Conservation (phyloP, 805 yeast genomes). For the Blastobotrys mokoenaii region DNA sequence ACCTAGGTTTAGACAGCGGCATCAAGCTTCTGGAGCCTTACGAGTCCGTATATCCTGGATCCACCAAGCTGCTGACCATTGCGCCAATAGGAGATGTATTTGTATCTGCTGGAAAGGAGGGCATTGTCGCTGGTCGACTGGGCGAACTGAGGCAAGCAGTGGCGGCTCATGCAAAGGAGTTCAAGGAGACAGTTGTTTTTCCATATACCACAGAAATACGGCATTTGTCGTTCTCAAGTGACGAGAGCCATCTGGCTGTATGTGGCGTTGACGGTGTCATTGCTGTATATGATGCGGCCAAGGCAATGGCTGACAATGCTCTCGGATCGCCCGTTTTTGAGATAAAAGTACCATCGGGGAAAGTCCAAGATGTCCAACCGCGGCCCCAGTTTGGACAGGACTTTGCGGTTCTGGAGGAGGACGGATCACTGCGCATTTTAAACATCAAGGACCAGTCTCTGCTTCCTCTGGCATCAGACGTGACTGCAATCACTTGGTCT, state of each 20-base stretch:
- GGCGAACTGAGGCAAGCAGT: constrained; percentile 14
- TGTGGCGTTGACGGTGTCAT: constrained; percentile 9
- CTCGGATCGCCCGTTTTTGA: background rate
- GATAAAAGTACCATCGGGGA: background rate
- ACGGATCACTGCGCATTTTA: constrained; percentile 7
- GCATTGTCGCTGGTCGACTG: constrained; percentile 16
- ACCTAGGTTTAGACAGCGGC: constrained; percentile 9
- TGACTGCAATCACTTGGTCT: constrained; percentile 20
- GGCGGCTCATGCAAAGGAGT: background rate
- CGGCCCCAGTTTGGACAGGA: constrained; percentile 14
- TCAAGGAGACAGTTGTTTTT: too few relatives aligned
- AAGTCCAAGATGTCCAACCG: constrained; percentile 8
- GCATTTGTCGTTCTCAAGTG: constrained; percentile 18
- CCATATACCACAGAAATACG: constrained; percentile 3
- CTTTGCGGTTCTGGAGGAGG: constrained; percentile 10
- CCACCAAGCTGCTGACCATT: constrained; percentile 17
- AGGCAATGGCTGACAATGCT: background rate
- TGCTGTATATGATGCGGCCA: background rate
- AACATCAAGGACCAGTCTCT: background rate
- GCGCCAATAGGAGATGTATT: constrained; percentile 19
- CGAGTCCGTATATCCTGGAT: constrained; percentile 13
- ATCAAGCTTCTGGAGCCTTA: constrained; percentile 7
- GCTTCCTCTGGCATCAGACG: constrained; percentile 1
- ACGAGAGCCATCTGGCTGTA: constrained; percentile 16
- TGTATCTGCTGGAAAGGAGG: constrained; percentile 18